Evolutionary conservation across 192 early-diverging fungal genomes (phyloP), one percentile per base, ranked within the genome.

Genomic region (Mortierella claussenii): DNA sequence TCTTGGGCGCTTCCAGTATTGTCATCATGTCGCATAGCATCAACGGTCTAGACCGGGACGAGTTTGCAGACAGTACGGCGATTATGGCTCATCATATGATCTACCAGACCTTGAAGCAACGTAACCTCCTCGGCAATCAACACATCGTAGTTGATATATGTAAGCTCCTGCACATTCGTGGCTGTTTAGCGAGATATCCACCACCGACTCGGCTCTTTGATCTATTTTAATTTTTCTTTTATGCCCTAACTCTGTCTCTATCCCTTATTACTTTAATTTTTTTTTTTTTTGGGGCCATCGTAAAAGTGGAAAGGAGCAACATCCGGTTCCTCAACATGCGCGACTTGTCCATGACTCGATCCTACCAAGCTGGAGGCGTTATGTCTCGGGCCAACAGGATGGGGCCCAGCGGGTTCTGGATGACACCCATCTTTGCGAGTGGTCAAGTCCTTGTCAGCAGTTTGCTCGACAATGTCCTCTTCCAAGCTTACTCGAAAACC

Each of bases 21-120:
- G 84, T 86, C 12, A 60, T 86, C 15, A 83, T 86, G 79, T 78
- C 80, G 37, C 63, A 75, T 30, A 43, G 27, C n/a, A 18, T 37
- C 30, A 67, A 81, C 26, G 69, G 64, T 13, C 44, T 75, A 8
- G 79, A 83, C 21, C 57, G 78, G 5, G 63, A 73, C 23, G 76
- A 82, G 55, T 75, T 70, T 69, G 69, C 79, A 13, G 81, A 83
- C 60, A 85, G 81, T 48, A 75, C 83, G 7, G 80, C 34, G 32
- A 86, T 84, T 36, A 91, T 91, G 89, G 78, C 86, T n/a, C 84
- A 84, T 24, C 86, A 91, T 73, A 63, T 91, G 27, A 82, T 89
- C 30, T 66, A 89, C 54, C 65, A 83, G 31, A 79, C 89, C 24
- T 65, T 85, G 5, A 63, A 78, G 27, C 56, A 83, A 15, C 59